A percentile compares a stretch with the other conserved stretches of the same genome.
These are phyloP conservation scores for Haplosporangium sp. DNA, from an alignment of 371 early-diverging fungal species.

Conservation along the genomic window DNA sequence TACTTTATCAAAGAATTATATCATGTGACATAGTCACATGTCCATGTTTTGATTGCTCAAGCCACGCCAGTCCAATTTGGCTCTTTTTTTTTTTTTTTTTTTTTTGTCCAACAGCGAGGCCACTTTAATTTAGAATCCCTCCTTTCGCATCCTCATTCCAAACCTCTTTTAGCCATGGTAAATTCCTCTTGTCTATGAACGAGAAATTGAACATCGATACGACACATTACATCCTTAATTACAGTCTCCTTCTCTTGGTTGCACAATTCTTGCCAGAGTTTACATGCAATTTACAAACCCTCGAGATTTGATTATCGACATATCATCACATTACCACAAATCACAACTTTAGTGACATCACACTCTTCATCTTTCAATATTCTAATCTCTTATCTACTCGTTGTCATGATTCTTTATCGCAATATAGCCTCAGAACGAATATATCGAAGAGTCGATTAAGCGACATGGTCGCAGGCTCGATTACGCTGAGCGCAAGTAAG, in stretches of 20 bases:
- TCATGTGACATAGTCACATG: not conserved
- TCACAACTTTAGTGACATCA: no score
- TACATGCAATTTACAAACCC: no score
- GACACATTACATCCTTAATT: not conserved
- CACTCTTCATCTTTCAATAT: not conserved
- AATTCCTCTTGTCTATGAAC: not conserved
- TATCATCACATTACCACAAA: no score
- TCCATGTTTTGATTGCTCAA: constrained; percentile 7
- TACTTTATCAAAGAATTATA: no score
- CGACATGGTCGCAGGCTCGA: constrained; percentile 98
- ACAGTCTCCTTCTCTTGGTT: not conserved
- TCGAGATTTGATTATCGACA: no score
- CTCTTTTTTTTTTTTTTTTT: constrained; percentile 22
- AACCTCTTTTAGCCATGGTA: constrained; percentile 32
- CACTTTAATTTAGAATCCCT: constrained; percentile 22
- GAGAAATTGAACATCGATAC: not conserved
- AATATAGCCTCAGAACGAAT: constrained; percentile 98
- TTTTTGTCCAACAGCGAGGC: not conserved
- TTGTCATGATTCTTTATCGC: not conserved
- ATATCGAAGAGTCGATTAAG: constrained; percentile 99
- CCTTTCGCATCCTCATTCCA: constrained; percentile 26
- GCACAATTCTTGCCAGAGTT: not conserved
- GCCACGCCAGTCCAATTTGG: constrained; percentile 9
- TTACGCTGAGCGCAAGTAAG: constrained; percentile 95
- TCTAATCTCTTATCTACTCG: not conserved